Conservation (phyloP, 306 rosid species). For the Malus fusca region DNA sequence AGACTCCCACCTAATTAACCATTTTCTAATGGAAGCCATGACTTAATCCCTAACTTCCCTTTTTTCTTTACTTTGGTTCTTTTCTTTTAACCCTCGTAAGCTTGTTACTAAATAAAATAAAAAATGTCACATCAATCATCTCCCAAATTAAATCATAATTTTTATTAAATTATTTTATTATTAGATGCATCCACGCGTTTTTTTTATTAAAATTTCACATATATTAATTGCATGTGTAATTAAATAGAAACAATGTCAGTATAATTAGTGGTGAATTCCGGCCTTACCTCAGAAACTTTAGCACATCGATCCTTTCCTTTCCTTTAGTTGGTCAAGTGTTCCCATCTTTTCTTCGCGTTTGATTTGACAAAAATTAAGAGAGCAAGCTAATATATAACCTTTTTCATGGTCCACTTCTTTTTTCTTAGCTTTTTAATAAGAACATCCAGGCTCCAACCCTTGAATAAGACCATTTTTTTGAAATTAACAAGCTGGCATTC, state of each 20-base stretch:
- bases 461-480: slow-evolving; percentile 37
- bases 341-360: slow-evolving; percentile 13
- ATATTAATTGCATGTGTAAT: too few relatives aligned
- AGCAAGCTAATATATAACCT: not conserved
- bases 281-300: not conserved
- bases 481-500: slow-evolving; percentile 26
- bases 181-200: not conserved
- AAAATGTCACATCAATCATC: too few relatives aligned
- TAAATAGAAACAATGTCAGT: too few relatives aligned
- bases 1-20: slow-evolving; percentile 37
- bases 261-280: not conserved
- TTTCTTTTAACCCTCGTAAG: not conserved
- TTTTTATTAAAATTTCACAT: too few relatives aligned
- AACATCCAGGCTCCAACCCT: slow-evolving; percentile 20
- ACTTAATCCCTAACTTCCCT: not conserved
- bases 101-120: not conserved
- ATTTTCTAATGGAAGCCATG: not conserved
- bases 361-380: slow-evolving; percentile 1
- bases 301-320: not conserved
- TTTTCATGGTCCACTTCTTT: not conserved
- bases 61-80: not conserved
- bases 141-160: too few relatives aligned
- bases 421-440: slow-evolving; percentile 12
- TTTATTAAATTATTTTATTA: too few relatives aligned
- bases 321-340: not conserved